Evolutionary conservation across 495 filamentous ascomycete genomes (phyloP).

Genomic region (Penicillium fimorum): DNA sequence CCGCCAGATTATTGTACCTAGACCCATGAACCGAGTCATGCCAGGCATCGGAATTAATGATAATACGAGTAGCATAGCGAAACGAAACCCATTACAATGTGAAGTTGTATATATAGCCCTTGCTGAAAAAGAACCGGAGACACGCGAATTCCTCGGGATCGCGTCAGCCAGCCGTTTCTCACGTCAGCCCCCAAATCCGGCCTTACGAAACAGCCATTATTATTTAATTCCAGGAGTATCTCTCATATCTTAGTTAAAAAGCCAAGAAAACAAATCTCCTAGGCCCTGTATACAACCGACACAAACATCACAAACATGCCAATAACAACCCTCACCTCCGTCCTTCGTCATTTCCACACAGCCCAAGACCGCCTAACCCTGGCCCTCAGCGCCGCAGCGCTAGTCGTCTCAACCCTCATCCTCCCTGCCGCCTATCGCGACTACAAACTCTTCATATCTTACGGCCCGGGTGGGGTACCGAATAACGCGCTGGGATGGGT

Average conservation of each 20-base stretch:
- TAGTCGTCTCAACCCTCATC: constrained; percentile 22
- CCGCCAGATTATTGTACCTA: background rate
- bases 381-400: constrained; percentile 23
- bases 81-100: background rate
- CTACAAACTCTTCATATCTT: constrained; percentile 33
- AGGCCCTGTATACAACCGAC: background rate
- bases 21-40: constrained; percentile 1
- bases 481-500: constrained; percentile 40
- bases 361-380: constrained; percentile 16
- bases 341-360: constrained; percentile 11
- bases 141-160: constrained; percentile 8
- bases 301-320: constrained; percentile 14
- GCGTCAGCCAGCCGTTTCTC: constrained; percentile 2
- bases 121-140: background rate
- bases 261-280: background rate
- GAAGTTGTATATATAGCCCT: background rate
- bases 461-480: constrained; percentile 35
- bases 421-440: constrained; percentile 34
- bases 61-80: constrained; percentile 12
- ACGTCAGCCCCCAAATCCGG: constrained; percentile 3
- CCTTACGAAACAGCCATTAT: background rate
- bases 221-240: background rate
- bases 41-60: constrained; percentile 2
- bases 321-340: constrained; percentile 14
- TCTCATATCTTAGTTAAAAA: background rate